Evolutionary conservation across 1,139 yeast genomes (phyloP).

Genomic region (Yarrowia galli): DNA sequence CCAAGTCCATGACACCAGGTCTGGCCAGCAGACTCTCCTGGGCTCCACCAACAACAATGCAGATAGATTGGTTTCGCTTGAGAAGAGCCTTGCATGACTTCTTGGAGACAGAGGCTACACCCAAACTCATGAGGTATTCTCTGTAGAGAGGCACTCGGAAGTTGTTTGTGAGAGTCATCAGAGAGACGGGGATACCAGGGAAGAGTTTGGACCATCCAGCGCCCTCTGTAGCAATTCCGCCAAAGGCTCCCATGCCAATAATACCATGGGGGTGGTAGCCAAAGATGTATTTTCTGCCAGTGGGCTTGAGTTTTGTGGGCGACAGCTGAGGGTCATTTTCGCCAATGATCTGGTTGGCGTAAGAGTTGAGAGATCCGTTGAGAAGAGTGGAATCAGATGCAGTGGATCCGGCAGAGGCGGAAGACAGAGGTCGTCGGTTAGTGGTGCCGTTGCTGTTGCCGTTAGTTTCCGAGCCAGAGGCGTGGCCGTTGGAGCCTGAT

Average conservation of each 20-base stretch:
- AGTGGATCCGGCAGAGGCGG: conserved; percentile 26
- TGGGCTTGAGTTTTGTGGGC: conserved; percentile 41
- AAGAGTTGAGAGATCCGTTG: conserved; percentile 28
- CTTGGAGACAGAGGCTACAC: conserved; percentile 85
- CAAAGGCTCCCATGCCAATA: conserved; percentile 90
- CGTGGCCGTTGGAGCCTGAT: conserved; percentile 9
- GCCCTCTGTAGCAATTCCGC: conserved; percentile 84
- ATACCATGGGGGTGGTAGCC: conserved; percentile 98
- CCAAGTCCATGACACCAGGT: conserved; percentile 67
- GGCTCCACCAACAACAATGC: conserved; percentile 95
- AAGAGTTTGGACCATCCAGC: conserved; percentile 69
- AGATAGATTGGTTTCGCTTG: conserved; percentile 69
- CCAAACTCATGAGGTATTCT: conserved; percentile 81
- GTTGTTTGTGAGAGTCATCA: conserved; percentile 83
- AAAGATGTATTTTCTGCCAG: conserved; percentile 69
- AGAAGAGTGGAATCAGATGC: conserved; percentile 39
- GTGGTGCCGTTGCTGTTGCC: conserved; percentile 2
- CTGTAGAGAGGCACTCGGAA: conserved; percentile 88
- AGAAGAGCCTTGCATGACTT: conserved; percentile 72
- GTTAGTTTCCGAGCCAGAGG: conserved; percentile 12
- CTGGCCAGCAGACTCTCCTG: conserved; percentile 81
- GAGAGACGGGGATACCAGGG: conserved; percentile 81
- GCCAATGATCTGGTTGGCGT: conserved; percentile 38
- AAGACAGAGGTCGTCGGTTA: conserved; percentile 25
- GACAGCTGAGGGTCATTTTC: conserved; percentile 28